phyloP scores from a whole-genome alignment of 1,139 yeast genomes.

The Groenewaldozyma auringiensis region DNA sequence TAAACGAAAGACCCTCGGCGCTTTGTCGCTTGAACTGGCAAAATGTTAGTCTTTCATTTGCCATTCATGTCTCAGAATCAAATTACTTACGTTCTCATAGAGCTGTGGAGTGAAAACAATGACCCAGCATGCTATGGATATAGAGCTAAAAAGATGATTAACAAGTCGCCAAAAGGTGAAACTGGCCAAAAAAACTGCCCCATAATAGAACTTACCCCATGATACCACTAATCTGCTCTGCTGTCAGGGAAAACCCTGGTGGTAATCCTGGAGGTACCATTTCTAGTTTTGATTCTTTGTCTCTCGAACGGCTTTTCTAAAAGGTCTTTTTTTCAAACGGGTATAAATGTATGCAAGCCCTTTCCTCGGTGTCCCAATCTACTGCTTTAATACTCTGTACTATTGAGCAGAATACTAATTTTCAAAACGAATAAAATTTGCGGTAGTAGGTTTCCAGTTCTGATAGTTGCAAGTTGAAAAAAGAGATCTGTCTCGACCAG shows the following conservation, averaged over 20 bases:
- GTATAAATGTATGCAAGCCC: too few species aligned
- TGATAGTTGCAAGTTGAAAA: too few species aligned
- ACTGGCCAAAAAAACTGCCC: background rate
- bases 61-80: background rate
- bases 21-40: slow-evolving; percentile 58
- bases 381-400: too few species aligned
- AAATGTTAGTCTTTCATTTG: background rate
- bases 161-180: background rate
- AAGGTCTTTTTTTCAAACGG: too few species aligned
- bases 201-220: slow-evolving; percentile 45
- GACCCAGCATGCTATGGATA: slow-evolving; percentile 95
- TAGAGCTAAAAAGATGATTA: slow-evolving; percentile 38
- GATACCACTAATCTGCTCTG: slow-evolving; percentile 78
- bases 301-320: too few species aligned
- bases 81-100: slow-evolving; percentile 59
- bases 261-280: slow-evolving; percentile 16
- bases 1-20: slow-evolving; percentile 76
- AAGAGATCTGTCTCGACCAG: too few species aligned
- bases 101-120: slow-evolving; percentile 96
- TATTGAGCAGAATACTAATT: too few species aligned
- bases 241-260: slow-evolving; percentile 37
- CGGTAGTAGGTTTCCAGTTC: too few species aligned
- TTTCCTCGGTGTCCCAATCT: too few species aligned
- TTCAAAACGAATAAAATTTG: too few species aligned
- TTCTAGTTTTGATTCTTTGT: background rate